Base-by-base conservation (phyloP, 2,329 filamentous ascomycete species). In the Trichoderma endophyticum region DNA sequence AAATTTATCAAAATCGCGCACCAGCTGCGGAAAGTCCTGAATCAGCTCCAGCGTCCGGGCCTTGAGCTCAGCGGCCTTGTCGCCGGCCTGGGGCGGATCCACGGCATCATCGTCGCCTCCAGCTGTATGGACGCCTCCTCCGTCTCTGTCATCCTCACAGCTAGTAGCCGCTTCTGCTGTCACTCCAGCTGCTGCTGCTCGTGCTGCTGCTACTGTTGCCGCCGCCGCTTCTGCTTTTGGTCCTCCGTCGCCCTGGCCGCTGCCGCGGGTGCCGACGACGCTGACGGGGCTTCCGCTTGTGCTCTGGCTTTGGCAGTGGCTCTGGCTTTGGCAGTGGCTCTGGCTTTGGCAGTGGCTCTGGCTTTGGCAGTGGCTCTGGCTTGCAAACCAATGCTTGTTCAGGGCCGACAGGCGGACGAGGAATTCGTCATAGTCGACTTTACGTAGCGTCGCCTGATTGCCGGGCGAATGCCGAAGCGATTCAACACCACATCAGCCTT, bases 1-100 rank as follows among this genome's bases (percentile, higher is more conserved):
- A 32, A 79, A 77, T 18, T 71, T 73, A 34, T 79, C 78, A 72
- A 79, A 79, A 62, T 79, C 79, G 18, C 74, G 73, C 21, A 72
- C 73, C 65, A 80, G 74, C 7, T 76, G 75, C 6, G 78, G 78
- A 59, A 77, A 79, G 6, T 77, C 77, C 21, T 76, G 73, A 15
- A 80, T 61, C 61, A 74, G 74, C 26, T 75, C 75, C 30, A 78
- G 63, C 5, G 76, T 75, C 43, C 74, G 65, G 43, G 71, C 64
- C 39, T 75, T 75, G 48, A 78, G 72, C 62, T 77, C 78, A 21
- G 75, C 63, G 11, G 73, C 70, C 14, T 73, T 73, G n/a, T 68
- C 65, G 30, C 67, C 54, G 6, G 60, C 34, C 60, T 67, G 30
- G 64, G 15, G 74, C 70, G 63, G 63, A 57, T 66, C 63, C 48